Conservation (phyloP, 2,329 filamentous ascomycete genomes). For the Penicillium sp. region DNA sequence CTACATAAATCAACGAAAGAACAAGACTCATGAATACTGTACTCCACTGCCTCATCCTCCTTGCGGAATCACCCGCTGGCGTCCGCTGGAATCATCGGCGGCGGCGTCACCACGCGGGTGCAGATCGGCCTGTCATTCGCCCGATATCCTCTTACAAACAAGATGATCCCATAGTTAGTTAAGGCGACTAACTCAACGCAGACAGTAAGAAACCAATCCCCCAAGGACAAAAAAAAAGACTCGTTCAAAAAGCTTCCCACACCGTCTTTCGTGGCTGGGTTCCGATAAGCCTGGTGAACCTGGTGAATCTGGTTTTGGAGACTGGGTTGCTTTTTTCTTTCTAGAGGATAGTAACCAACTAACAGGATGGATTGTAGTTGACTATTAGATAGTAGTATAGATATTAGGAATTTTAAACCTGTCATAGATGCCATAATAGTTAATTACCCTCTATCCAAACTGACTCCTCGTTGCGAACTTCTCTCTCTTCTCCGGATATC, state of each 20-base stretch:
- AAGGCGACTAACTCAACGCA: not conserved
- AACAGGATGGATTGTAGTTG: no score
- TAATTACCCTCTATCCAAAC: not conserved
- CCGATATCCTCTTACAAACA: conserved; percentile 9
- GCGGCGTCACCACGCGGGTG: conserved; percentile 29
- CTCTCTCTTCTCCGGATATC: not conserved
- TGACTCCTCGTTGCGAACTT: conserved; percentile 2
- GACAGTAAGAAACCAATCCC: not conserved
- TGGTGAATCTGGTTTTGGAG: not conserved
- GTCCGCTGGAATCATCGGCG: conserved; percentile 14
- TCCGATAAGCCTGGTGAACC: not conserved
- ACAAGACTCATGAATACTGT: not conserved
- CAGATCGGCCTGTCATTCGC: conserved; percentile 34
- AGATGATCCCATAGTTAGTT: not conserved
- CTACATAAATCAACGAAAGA: no score
- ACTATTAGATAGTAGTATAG: not conserved
- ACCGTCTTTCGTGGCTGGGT: conserved; percentile 27
- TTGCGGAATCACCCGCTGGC: conserved; percentile 5
- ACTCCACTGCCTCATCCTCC: not conserved
- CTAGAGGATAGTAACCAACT: not conserved
- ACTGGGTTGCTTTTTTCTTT: not conserved
- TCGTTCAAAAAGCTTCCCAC: conserved; percentile 14
- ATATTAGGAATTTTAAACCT: not conserved
- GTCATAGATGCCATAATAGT: not conserved
- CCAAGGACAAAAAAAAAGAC: not conserved